These are phyloP conservation scores for Holtermannia corniformis DNA, from an alignment of 768 basidiomycete genomes.

Conservation along the genomic window DNA sequence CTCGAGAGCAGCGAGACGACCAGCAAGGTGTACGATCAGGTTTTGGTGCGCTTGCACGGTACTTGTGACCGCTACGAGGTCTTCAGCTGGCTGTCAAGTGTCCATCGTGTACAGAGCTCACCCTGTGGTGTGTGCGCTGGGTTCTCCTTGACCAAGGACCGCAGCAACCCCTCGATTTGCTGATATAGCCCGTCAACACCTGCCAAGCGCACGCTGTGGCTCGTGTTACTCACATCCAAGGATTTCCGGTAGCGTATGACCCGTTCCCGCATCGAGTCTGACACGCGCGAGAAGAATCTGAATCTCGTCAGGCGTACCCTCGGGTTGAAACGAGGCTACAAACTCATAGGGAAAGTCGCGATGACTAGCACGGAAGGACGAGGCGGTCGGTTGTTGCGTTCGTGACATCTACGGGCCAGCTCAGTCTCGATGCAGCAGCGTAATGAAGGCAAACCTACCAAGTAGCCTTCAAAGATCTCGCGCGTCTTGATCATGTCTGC, in stretches of 20 bases:
- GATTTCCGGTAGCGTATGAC: conserved; percentile 24
- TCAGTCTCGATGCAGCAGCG: conserved; percentile 18
- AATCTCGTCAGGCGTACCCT: conserved; percentile 1
- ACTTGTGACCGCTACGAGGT: neutral
- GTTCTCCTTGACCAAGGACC: conserved; percentile 11
- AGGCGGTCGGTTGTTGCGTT: conserved; percentile 14
- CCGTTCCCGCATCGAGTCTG: conserved; percentile 21
- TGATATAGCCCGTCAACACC: conserved; percentile 2
- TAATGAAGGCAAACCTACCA: too few species aligned
- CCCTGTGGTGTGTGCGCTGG: conserved; percentile 28
- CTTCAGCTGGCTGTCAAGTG: neutral
- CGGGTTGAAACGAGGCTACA: neutral
- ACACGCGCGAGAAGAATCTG: conserved; percentile 25
- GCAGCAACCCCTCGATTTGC: conserved; percentile 29
- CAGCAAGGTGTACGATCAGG: neutral
- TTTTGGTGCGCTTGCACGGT: neutral
- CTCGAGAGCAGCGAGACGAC: neutral
- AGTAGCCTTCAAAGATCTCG: conserved; percentile 29
- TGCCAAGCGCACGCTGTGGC: neutral
- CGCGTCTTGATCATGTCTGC: conserved; percentile 17
- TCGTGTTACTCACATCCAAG: conserved; percentile 16
- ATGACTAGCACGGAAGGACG: neutral
- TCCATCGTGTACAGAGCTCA: neutral
- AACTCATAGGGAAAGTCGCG: neutral
- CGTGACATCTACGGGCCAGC: conserved; percentile 26